Percentiles rank a stretch among this genome's conserved stretches.
Conservation (phyloP, 1,284 basidiomycete species). For the Xanthoconium separans region DNA sequence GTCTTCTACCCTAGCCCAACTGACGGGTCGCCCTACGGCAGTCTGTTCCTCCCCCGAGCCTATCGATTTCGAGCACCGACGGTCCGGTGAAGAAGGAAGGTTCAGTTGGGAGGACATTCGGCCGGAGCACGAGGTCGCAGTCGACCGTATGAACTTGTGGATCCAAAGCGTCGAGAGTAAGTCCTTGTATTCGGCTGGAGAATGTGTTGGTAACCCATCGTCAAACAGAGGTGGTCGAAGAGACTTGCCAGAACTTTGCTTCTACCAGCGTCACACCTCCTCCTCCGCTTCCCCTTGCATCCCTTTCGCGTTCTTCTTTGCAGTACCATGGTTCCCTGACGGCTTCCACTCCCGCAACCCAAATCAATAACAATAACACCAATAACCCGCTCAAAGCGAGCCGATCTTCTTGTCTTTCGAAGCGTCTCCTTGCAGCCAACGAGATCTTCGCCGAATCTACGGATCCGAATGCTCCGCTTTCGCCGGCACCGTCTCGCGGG, state of each 20-base stretch:
- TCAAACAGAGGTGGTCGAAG: slow-evolving; percentile 67
- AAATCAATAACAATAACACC: slow-evolving; percentile 4
- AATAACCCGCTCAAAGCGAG: slow-evolving; percentile 24
- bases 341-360: not conserved
- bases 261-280: slow-evolving; percentile 45
- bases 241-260: slow-evolving; percentile 68
- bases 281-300: slow-evolving; percentile 56
- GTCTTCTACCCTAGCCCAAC: slow-evolving; percentile 47
- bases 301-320: slow-evolving; percentile 51
- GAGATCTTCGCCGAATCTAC: slow-evolving; percentile 61
- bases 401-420: slow-evolving; percentile 53
- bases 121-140: slow-evolving; percentile 40
- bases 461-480: slow-evolving; percentile 34
- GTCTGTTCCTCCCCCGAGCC: slow-evolving; percentile 34
- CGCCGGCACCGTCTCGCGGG: slow-evolving; percentile 29
- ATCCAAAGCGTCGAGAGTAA: slow-evolving; percentile 75
- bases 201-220: slow-evolving; percentile 7
- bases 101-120: slow-evolving; percentile 36
- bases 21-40: slow-evolving; percentile 44
- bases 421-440: slow-evolving; percentile 62
- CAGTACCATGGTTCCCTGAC: slow-evolving; percentile 29
- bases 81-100: slow-evolving; percentile 32
- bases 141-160: slow-evolving; percentile 74
- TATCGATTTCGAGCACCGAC: slow-evolving; percentile 34
- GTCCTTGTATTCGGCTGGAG: slow-evolving; percentile 30